Evolutionary conservation across 169 alveolate genomes (phyloP).

Genomic region (Blepharisma undulans): DNA sequence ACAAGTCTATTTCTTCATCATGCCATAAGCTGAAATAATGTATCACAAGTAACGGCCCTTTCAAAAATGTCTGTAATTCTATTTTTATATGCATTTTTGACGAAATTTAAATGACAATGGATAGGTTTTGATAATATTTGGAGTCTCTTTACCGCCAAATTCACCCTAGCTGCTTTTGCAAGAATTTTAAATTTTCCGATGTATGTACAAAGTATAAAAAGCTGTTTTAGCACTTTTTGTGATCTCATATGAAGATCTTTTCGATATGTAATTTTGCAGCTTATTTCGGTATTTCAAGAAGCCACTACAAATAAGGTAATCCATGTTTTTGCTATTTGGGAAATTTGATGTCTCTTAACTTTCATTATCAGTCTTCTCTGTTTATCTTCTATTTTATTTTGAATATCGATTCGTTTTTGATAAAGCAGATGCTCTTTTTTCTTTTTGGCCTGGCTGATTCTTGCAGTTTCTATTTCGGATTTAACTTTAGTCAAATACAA

Average conservation of each 20-base stretch:
- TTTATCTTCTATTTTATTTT: background rate
- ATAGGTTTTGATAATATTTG: background rate
- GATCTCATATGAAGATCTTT: background rate
- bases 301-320: background rate
- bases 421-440: background rate
- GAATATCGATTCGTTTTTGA: background rate
- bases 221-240: background rate
- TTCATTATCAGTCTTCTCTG: background rate
- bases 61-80: background rate
- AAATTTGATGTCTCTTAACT: background rate
- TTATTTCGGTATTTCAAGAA: too few species aligned
- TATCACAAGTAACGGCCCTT: background rate
- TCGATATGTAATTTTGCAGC: background rate
- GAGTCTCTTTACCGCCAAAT: background rate
- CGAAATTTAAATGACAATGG: too few species aligned
- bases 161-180: background rate
- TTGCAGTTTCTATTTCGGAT: background rate
- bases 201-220: background rate
- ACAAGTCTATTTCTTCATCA: background rate
- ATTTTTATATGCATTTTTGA: background rate
- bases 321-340: background rate
- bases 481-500: too few species aligned
- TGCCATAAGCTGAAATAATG: background rate
- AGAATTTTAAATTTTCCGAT: background rate
- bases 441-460: background rate